Percentiles rank a stretch among this genome's conserved stretches.
These are phyloP conservation scores for Corinectria fuckeliana DNA, from an alignment of 2,329 filamentous ascomycete genomes.

Conservation along the genomic window DNA sequence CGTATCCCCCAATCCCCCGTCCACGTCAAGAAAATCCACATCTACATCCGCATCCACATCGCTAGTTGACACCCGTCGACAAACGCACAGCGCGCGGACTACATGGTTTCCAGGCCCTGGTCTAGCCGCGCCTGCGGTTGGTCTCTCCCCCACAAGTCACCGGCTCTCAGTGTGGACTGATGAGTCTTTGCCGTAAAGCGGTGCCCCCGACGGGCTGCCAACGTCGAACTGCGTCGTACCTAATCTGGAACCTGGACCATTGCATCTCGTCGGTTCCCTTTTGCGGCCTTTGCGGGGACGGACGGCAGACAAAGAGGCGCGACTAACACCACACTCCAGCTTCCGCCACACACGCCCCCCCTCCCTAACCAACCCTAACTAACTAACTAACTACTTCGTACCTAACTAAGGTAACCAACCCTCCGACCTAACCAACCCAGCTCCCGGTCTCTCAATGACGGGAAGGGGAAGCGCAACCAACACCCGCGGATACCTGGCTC, in stretches of 20 bases:
- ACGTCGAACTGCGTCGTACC: conserved; percentile 37
- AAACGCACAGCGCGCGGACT: conserved; percentile 27
- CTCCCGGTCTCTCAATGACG: conserved; percentile 30
- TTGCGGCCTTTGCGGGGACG: conserved; percentile 36
- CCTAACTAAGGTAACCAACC: not conserved
- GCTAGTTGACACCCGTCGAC: conserved; percentile 20
- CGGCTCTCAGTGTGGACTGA: conserved; percentile 33
- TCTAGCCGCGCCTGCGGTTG: conserved; percentile 30
- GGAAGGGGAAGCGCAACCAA: conserved; percentile 36
- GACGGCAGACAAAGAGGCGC: conserved; percentile 30
- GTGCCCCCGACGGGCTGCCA: conserved; percentile 25
- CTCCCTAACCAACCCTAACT: conserved; percentile 32
- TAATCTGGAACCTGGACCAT: conserved; percentile 33
- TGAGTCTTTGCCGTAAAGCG: conserved; percentile 40
- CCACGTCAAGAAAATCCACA: conserved; percentile 20
- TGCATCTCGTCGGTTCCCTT: conserved; percentile 35
- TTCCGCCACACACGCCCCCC: conserved; percentile 35
- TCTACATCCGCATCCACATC: conserved; percentile 17
- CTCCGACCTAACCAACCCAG: conserved; percentile 31
- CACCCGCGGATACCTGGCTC: conserved; percentile 32
- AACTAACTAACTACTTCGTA: conserved; percentile 19
- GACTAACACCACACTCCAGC: conserved; percentile 34
- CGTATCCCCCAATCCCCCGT: conserved; percentile 32
- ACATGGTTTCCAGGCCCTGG: conserved; percentile 23
- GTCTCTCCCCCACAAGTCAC: conserved; percentile 26